A percentile compares a stretch with the other conserved stretches of the same genome.
phyloP scores from a whole-genome alignment of 352 stramenopile genomes.

The Globisporangium orthogonon region DNA sequence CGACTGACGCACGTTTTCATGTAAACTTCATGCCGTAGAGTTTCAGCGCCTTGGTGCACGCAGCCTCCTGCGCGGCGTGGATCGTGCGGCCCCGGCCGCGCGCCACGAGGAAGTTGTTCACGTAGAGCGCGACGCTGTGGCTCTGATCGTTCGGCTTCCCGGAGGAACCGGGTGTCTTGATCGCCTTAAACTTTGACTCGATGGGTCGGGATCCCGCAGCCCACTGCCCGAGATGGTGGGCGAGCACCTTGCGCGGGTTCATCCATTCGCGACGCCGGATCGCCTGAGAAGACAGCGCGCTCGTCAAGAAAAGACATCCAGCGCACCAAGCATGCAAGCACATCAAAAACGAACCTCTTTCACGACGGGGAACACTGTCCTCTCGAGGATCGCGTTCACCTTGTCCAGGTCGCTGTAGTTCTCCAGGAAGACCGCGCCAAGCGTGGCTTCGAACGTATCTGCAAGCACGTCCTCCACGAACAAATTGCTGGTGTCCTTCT shows the following conservation, averaged over 20 bases:
- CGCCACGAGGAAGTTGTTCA: constrained; percentile 58
- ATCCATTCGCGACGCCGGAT: constrained; percentile 82
- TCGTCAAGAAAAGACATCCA: not conserved
- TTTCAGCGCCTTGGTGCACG: constrained; percentile 52
- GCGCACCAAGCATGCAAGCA: not conserved
- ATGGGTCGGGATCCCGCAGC: constrained; percentile 25
- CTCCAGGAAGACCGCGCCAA: constrained; percentile 75
- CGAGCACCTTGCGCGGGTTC: constrained; percentile 65
- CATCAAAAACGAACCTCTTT: constrained; percentile 26
- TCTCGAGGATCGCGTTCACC: constrained; percentile 60
- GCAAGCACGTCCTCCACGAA: constrained; percentile 75
- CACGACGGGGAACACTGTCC: constrained; percentile 56
- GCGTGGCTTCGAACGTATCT: constrained; percentile 72
- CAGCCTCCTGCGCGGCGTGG: constrained; percentile 57
- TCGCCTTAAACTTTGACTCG: constrained; percentile 44
- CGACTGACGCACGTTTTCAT: constrained; percentile 16
- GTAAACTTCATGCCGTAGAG: constrained; percentile 55
- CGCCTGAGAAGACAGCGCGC: constrained; percentile 15
- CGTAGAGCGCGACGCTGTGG: constrained; percentile 60
- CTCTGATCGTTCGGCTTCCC: constrained; percentile 13
- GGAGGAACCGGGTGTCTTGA: constrained; percentile 13
- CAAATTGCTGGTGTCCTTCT: constrained; percentile 40
- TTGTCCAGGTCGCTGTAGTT: constrained; percentile 46
- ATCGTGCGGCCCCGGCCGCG: constrained; percentile 63
- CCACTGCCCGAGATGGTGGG: constrained; percentile 59